Conservation (phyloP, 495 filamentous ascomycete species). For the Penicillium cataractarum region DNA sequence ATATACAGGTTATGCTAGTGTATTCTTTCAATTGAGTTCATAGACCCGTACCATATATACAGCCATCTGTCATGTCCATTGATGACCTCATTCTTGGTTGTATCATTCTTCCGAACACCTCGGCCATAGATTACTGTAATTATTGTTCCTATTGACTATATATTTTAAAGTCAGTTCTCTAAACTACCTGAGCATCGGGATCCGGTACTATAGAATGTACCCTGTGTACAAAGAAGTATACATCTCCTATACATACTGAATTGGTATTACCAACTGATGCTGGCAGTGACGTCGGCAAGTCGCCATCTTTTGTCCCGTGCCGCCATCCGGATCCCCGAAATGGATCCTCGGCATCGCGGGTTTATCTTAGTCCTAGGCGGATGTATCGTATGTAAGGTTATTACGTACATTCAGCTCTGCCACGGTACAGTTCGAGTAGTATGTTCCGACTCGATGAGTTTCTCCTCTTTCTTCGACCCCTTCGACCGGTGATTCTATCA, state of each 20-base stretch:
- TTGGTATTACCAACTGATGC: slow-evolving; percentile 10
- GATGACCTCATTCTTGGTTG: slow-evolving; percentile 6
- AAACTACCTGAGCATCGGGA: not conserved
- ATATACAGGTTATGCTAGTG: not conserved
- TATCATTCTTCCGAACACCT: not conserved
- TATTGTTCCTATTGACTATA: not conserved
- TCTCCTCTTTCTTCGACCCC: not conserved
- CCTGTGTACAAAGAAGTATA: not conserved
- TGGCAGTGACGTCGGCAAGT: slow-evolving; percentile 46
- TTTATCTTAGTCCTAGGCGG: not conserved
- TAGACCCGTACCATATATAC: not conserved
- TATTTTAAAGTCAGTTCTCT: not conserved
- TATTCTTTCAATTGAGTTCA: not conserved
- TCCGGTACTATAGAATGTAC: not conserved
- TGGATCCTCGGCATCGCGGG: slow-evolving; percentile 23
- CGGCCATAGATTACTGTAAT: not conserved
- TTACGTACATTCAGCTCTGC: not conserved
- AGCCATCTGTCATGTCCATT: not conserved
- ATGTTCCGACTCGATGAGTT: not conserved
- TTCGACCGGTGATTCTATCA: not conserved
- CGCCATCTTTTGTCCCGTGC: slow-evolving; percentile 30
- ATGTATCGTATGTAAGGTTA: not conserved
- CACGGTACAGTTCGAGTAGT: not conserved
- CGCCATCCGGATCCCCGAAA: slow-evolving; percentile 25
- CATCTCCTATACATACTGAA: not conserved